Evolutionary conservation across 768 basidiomycete genomes (phyloP).

Genomic region (Boletus rufocinnamomeus): DNA sequence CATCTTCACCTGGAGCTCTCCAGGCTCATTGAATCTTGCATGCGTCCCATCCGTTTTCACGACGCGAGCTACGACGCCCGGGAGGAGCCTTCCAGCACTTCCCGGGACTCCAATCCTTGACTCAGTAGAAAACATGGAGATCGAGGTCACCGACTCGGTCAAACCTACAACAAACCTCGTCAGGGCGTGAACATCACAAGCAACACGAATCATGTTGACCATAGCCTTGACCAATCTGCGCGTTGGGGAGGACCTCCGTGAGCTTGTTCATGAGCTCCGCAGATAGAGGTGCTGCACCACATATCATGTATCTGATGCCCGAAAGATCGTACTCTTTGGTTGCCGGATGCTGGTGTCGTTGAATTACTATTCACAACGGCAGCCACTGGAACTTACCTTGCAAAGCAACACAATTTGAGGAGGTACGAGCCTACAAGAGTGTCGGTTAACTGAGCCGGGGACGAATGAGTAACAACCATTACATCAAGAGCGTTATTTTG

Average conservation of each 20-base stretch:
- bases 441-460: background rate
- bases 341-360: conserved; percentile 48
- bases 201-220: conserved; percentile 35
- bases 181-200: background rate
- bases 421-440: conserved; percentile 53
- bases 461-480: conserved; percentile 3
- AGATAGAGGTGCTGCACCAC: conserved; percentile 65
- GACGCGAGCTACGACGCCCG: conserved; percentile 56
- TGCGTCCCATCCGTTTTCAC: conserved; percentile 59
- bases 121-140: conserved; percentile 50
- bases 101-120: conserved; percentile 54
- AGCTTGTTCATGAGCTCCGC: conserved; percentile 52
- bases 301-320: conserved; percentile 53
- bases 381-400: conserved; percentile 47
- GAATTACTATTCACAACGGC: background rate
- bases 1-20: conserved; percentile 55
- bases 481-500: conserved; percentile 59
- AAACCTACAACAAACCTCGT: conserved; percentile 44
- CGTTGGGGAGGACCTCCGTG: conserved; percentile 53
- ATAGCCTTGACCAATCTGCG: conserved; percentile 66
- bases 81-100: conserved; percentile 48
- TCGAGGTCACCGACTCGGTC: conserved; percentile 63
- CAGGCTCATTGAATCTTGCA: conserved; percentile 56
- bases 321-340: conserved; percentile 51
- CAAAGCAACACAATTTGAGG: conserved; percentile 67